Evolutionary conservation across 176 grass and related monocot genomes (phyloP), one percentile per base, ranked within the genome.

Genomic region (Oryza coarctata): DNA sequence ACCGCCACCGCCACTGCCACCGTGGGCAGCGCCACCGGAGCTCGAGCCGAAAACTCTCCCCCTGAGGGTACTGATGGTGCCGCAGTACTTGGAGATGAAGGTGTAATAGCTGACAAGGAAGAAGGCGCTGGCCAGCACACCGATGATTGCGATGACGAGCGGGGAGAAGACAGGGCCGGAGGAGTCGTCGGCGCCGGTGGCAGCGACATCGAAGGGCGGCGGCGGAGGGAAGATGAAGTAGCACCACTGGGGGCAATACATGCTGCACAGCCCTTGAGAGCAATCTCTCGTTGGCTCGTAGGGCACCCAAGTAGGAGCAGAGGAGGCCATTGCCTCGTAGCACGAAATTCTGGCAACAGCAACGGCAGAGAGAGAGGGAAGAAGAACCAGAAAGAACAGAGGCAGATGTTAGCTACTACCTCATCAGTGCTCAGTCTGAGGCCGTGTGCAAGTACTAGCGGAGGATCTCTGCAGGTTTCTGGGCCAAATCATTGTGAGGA

Each of bases 221-320:
- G 94, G 94, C 1, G 94, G 94, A 39, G 94, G 90, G 86, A 97
- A 92, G 81, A 99, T 83, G 68, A 95, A 58, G 89, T 92, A 95
- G 77, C 96, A 99, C 96, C 96, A 99, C 83, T 95, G 96, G 17
- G 93, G 93, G 74, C 93, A 95, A 80, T 95, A 99, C 57, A 92
- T 83, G 91, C 87, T 99, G 45, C 96, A 99, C 30, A 99, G 83
- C 8, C 96, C 93, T 81, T 94, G 85, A 3, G 96, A 95, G 85
- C 96, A 95, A 79, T 99, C 93, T 75, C 72, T 90, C 14, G 82
- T 90, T 28, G 93, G 87, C 80, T 91, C 90, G 47, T 94, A 95
- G 44, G 96, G 96, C 17, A 94, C 93, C 96, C 93, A 94, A 12
- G 86, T 72, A 61, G 89, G 75, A 10, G 82, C 82, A 34, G 75